Evolutionary conservation across 1,284 basidiomycete genomes (phyloP).

Genomic region (Hymenochaete sp.): DNA sequence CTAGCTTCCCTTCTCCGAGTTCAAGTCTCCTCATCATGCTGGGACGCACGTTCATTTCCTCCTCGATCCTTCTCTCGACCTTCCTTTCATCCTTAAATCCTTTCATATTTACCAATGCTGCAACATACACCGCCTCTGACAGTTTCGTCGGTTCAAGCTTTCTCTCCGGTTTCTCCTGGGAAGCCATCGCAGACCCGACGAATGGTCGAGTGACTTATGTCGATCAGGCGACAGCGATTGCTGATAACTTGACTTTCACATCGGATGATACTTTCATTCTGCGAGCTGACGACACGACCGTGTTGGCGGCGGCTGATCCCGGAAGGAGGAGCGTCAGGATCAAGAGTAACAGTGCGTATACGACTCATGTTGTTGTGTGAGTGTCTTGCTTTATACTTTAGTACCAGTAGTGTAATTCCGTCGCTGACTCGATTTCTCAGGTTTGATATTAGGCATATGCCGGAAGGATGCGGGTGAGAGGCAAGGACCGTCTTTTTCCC

Average conservation of each 20-base stretch:
- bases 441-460: slow-evolving; percentile 36
- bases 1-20: neutral
- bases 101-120: slow-evolving; percentile 4
- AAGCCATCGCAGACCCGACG: slow-evolving; percentile 39
- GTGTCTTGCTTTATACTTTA: slow-evolving; percentile 1
- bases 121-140: slow-evolving; percentile 11
- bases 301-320: slow-evolving; percentile 25
- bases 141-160: slow-evolving; percentile 32
- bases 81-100: neutral
- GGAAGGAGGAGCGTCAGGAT: slow-evolving; percentile 31
- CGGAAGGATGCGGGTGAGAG: slow-evolving; percentile 61
- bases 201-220: slow-evolving; percentile 49
- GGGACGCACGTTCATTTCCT: slow-evolving; percentile 4
- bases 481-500: no score
- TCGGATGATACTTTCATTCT: slow-evolving; percentile 38
- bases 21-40: neutral
- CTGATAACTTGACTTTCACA: slow-evolving; percentile 40
- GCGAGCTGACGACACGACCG: slow-evolving; percentile 28
- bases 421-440: slow-evolving; percentile 20
- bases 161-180: slow-evolving; percentile 34
- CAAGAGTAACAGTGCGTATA: slow-evolving; percentile 25
- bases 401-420: no score
- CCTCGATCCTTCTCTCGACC: neutral
- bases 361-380: slow-evolving; percentile 28
- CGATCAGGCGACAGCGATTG: slow-evolving; percentile 35